These are phyloP conservation scores for Blastobotrys americana DNA, from an alignment of 805 yeast genomes.

Conservation along the genomic window DNA sequence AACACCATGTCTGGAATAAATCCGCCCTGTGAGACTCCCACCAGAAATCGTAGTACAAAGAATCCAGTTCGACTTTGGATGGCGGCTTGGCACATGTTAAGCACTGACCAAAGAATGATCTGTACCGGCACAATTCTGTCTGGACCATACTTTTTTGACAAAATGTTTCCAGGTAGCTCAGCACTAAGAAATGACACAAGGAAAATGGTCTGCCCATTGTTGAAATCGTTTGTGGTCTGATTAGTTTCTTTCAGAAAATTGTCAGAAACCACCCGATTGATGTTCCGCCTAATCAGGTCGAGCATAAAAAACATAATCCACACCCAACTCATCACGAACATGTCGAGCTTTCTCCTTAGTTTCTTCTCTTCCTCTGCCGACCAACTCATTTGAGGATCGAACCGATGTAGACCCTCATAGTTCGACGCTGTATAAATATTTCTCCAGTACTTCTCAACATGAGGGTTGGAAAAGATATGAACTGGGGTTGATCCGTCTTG, in stretches of 20 bases:
- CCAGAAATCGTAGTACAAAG: conserved; percentile 41
- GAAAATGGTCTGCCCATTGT: conserved; percentile 49
- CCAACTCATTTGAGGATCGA: conserved; percentile 52
- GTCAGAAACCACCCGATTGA: conserved; percentile 50
- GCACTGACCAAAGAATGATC: conserved; percentile 47
- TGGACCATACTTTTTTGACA: conserved; percentile 55
- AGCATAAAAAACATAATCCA: conserved; percentile 50
- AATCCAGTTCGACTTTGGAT: conserved; percentile 39
- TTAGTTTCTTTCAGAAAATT: conserved; percentile 44
- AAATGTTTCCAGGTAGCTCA: conserved; percentile 59
- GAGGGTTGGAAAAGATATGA: not conserved
- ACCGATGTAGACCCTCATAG: conserved; percentile 47
- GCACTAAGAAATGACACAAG: conserved; percentile 46
- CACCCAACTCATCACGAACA: conserved; percentile 46
- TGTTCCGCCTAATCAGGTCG: conserved; percentile 49
- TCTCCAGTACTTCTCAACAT: not conserved
- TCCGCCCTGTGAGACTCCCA: conserved; percentile 57
- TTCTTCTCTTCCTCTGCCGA: conserved; percentile 39
- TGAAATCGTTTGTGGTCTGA: conserved; percentile 47
- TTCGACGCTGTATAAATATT: conserved; percentile 11
- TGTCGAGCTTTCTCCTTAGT: conserved; percentile 45
- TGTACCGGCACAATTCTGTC: conserved; percentile 58
- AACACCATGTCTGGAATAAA: conserved; percentile 53
- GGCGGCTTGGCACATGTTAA: conserved; percentile 45
- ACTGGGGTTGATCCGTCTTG: not conserved